Percentiles rank a stretch among this genome's conserved stretches.
Conservation (phyloP, 2,329 filamentous ascomycete genomes). For the Nakataea oryzae region DNA sequence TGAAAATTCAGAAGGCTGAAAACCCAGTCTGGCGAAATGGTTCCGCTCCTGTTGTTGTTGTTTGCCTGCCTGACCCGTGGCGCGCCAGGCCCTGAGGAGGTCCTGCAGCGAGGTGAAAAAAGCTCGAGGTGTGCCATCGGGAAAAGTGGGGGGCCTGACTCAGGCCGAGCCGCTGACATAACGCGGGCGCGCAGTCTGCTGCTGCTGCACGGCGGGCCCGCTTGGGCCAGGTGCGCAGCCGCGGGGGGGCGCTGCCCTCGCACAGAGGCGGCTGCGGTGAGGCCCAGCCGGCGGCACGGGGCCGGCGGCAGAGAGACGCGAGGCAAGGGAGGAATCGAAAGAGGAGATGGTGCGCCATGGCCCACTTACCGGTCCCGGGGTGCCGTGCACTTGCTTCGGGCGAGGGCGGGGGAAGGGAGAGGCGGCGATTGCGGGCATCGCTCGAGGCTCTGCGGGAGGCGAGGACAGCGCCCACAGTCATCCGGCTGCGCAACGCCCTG, state of each 20-base stretch:
- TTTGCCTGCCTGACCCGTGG: background rate
- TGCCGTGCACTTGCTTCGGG: background rate
- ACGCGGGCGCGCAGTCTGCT: background rate
- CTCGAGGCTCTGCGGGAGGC: background rate
- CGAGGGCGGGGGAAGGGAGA: background rate
- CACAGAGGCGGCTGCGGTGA: background rate
- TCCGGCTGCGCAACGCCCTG: background rate
- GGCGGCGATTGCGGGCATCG: background rate
- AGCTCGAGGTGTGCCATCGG: background rate
- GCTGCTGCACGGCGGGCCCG: background rate
- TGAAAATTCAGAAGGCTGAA: slow-evolving; percentile 17
- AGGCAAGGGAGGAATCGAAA: background rate
- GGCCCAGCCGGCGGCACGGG: too few relatives aligned
- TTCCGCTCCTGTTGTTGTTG: slow-evolving; percentile 1
- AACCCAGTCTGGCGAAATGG: background rate
- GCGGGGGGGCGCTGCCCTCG: background rate
- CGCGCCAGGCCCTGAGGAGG: background rate
- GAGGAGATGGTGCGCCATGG: background rate
- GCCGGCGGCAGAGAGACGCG: background rate
- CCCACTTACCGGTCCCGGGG: background rate
- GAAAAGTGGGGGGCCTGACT: background rate
- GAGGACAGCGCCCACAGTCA: background rate
- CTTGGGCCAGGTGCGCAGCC: background rate
- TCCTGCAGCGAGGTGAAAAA: background rate
- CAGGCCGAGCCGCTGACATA: background rate